phyloP scores from a whole-genome alignment of 1,284 basidiomycete species.

The Malassezia equina region DNA sequence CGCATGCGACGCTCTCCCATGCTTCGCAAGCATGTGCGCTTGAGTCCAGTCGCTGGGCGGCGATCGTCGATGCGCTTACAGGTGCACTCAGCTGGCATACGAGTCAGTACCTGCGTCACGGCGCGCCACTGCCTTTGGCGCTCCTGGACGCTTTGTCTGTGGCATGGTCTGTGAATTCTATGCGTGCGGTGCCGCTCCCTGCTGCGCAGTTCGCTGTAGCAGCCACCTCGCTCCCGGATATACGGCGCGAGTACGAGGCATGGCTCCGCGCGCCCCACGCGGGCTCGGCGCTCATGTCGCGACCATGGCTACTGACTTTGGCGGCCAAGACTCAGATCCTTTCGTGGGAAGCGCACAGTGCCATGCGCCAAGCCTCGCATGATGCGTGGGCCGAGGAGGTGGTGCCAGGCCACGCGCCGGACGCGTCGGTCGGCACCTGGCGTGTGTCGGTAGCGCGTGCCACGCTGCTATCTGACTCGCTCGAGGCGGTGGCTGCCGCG shows the following conservation, averaged over 20 bases:
- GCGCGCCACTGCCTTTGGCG: background rate
- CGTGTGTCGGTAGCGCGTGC: constrained; percentile 4
- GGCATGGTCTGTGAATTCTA: background rate
- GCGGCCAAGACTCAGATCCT: constrained; percentile 27
- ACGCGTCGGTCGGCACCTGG: background rate
- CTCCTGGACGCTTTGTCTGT: background rate
- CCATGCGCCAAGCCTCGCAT: constrained; percentile 21
- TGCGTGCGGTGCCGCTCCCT: background rate
- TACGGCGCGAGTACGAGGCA: constrained; percentile 2
- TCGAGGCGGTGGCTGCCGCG: constrained; percentile 11
- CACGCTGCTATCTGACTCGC: constrained; percentile 7
- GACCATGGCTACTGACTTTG: constrained; percentile 22
- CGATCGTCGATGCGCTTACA: constrained; percentile 2
- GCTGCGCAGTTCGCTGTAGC: constrained; percentile 1
- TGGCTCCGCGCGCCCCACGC: constrained; percentile 1
- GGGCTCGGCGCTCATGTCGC: constrained; percentile 5
- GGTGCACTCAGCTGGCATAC: constrained; percentile 2
- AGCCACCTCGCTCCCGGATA: constrained; percentile 1
- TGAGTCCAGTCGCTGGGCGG: background rate
- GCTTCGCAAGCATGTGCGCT: background rate
- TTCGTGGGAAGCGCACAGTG: constrained; percentile 14
- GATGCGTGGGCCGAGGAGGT: constrained; percentile 16
- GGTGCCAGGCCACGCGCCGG: background rate
- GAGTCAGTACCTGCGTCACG: background rate
- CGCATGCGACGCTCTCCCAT: background rate